A percentile compares a stretch with the other conserved stretches of the same genome.
These are phyloP conservation scores for Tilletia caries DNA, from an alignment of 1,284 basidiomycete genomes.

Conservation along the genomic window DNA sequence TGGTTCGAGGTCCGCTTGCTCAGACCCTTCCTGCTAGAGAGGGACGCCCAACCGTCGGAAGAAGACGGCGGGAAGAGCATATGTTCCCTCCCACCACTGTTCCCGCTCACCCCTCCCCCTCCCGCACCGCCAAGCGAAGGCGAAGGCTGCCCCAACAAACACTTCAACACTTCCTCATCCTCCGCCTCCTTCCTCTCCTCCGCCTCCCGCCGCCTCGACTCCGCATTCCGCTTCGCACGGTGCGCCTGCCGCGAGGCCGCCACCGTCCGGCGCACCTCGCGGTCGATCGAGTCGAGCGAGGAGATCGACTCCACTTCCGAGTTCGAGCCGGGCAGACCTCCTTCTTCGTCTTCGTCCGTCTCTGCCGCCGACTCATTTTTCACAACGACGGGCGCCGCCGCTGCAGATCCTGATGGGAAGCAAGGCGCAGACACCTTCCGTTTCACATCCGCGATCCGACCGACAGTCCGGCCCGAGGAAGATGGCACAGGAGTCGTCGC, in stretches of 20 bases:
- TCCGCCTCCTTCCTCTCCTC: background rate
- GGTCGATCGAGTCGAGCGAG: constrained; percentile 17
- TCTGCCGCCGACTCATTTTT: background rate
- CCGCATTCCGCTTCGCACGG: background rate
- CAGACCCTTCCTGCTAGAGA: background rate
- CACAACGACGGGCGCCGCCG: background rate
- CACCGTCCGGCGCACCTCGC: background rate
- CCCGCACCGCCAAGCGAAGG: background rate
- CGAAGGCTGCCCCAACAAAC: background rate
- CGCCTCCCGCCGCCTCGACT: background rate
- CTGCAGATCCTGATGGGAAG: background rate
- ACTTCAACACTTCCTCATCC: background rate
- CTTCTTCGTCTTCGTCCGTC: background rate
- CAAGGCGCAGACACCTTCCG: too few species aligned
- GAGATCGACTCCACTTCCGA: constrained; percentile 6
- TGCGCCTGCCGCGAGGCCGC: background rate
- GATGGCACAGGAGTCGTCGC: too few species aligned
- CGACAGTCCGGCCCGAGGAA: too few species aligned
- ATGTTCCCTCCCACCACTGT: background rate
- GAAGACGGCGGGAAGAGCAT: constrained; percentile 4
- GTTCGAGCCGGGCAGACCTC: background rate
- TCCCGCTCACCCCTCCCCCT: too few species aligned
- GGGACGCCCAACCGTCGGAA: background rate
- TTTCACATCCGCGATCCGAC: too few species aligned
- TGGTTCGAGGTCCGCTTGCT: background rate